Percentiles rank a stretch among this genome's conserved stretches.
These are phyloP conservation scores for Cercospora berteroae DNA, from an alignment of 2,329 filamentous ascomycete genomes.

Conservation along the genomic window DNA sequence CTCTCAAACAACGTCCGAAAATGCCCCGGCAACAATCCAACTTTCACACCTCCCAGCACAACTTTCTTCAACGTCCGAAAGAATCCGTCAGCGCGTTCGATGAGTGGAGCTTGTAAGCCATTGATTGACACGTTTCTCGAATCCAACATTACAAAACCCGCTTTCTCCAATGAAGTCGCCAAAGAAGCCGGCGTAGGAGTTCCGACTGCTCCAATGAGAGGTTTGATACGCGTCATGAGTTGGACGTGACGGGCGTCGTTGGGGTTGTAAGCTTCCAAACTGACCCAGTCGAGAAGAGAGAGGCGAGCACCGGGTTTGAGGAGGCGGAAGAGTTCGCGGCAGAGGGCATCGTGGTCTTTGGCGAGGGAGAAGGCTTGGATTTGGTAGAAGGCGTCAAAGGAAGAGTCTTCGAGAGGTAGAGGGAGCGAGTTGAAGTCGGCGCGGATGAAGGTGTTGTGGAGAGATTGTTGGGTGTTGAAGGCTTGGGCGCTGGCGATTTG, in stretches of 20 bases:
- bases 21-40: conserved; percentile 30
- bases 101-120: conserved; percentile 32
- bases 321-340: conserved; percentile 29
- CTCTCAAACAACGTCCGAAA: conserved; percentile 33
- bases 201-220: conserved; percentile 33
- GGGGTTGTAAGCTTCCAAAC: conserved; percentile 30
- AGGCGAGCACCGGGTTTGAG: conserved; percentile 32
- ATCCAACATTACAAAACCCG: conserved; percentile 29
- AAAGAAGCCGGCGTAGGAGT: conserved; percentile 33
- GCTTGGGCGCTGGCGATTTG: conserved; percentile 30
- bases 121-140: conserved; percentile 29
- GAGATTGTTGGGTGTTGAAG: conserved; percentile 26
- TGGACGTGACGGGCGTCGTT: conserved; percentile 25
- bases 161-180: conserved; percentile 22
- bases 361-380: conserved; percentile 35
- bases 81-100: conserved; percentile 30
- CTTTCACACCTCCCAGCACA: conserved; percentile 24
- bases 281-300: conserved; percentile 33
- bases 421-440: conserved; percentile 34
- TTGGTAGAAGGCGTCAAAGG: conserved; percentile 36
- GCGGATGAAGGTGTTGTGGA: conserved; percentile 29
- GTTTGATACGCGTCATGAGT: conserved; percentile 32
- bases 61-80: conserved; percentile 24
- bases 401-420: conserved; percentile 26
- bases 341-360: conserved; percentile 29